Evolutionary conservation across 192 early-diverging fungal species (phyloP).

Genomic region (Lunasporangiospora selenospora): DNA sequence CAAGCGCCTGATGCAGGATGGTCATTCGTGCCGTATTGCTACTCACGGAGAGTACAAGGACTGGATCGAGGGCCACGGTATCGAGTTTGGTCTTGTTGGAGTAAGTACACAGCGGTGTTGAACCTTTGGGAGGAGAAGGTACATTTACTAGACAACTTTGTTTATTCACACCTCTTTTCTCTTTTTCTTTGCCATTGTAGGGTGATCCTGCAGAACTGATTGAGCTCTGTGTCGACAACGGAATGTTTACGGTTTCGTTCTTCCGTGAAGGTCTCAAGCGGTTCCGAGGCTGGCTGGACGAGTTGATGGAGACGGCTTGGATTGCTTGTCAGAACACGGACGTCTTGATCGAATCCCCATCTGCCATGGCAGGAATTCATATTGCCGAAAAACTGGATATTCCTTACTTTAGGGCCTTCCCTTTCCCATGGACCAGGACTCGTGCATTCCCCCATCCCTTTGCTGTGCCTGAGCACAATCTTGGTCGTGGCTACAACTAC

Average conservation of each 20-base stretch:
- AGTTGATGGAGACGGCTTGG: conserved; percentile 63
- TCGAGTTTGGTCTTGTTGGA: conserved; percentile 71
- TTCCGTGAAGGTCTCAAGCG: conserved; percentile 61
- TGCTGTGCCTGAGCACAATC: conserved; percentile 57
- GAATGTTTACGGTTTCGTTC: conserved; percentile 70
- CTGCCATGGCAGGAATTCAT: conserved; percentile 73
- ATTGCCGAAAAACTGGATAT: conserved; percentile 68
- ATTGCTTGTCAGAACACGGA: conserved; percentile 67
- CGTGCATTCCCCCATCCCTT: conserved; percentile 76
- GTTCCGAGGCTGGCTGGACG: conserved; percentile 70
- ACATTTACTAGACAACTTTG: not conserved
- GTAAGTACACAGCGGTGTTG: conserved; percentile 54
- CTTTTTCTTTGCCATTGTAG: not conserved
- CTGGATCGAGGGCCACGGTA: conserved; percentile 69
- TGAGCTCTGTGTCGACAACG: conserved; percentile 71
- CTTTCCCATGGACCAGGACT: conserved; percentile 84
- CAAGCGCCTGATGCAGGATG: conserved; percentile 66
- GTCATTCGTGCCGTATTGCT: conserved; percentile 70
- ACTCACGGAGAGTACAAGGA: conserved; percentile 71
- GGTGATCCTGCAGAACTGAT: conserved; percentile 47
- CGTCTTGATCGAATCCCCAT: conserved; percentile 72
- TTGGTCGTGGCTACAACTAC: conserved; percentile 63
- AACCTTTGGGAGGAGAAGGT: not conserved
- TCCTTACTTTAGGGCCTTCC: conserved; percentile 70
- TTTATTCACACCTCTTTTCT: not conserved